Evolutionary conservation across 495 filamentous ascomycete genomes (phyloP).

Genomic region (Tuber magnatum): DNA sequence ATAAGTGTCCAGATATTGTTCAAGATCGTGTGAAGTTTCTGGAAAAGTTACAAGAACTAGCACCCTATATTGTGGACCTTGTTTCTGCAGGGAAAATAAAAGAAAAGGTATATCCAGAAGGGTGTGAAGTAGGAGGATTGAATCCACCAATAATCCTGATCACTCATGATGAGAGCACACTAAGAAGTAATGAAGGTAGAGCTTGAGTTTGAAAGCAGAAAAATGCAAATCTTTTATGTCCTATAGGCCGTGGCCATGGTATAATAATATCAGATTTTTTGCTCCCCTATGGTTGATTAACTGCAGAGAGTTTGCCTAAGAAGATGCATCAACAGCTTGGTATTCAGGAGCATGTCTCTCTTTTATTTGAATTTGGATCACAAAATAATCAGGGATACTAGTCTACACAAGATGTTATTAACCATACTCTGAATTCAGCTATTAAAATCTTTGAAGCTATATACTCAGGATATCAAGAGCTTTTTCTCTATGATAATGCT

Average conservation of each 20-base stretch:
- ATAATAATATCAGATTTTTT: neutral
- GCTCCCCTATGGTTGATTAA: neutral
- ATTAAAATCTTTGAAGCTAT: slow-evolving; percentile 6
- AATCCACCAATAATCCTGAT: neutral
- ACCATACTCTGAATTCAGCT: neutral
- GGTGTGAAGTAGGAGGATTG: too few relatives aligned
- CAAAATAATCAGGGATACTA: neutral
- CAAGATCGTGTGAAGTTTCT: too few relatives aligned
- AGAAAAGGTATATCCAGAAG: too few relatives aligned
- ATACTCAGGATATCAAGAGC: neutral
- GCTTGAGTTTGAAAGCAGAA: neutral
- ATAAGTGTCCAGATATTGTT: too few relatives aligned
- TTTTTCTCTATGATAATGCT: slow-evolving; percentile 17
- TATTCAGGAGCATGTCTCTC: neutral
- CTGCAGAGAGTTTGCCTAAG: neutral
- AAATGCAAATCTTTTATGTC: neutral
- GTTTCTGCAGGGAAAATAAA: too few relatives aligned
- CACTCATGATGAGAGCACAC: neutral
- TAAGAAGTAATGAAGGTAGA: neutral
- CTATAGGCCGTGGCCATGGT: neutral
- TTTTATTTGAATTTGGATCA: neutral
- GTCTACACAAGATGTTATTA: neutral
- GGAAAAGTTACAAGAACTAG: too few relatives aligned
- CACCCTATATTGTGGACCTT: too few relatives aligned
- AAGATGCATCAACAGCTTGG: neutral